Percentiles rank a stretch among this genome's conserved stretches.
Evolutionary conservation across 1,139 yeast species (phyloP).

Genomic region (Scheffersomyces quercinus): DNA sequence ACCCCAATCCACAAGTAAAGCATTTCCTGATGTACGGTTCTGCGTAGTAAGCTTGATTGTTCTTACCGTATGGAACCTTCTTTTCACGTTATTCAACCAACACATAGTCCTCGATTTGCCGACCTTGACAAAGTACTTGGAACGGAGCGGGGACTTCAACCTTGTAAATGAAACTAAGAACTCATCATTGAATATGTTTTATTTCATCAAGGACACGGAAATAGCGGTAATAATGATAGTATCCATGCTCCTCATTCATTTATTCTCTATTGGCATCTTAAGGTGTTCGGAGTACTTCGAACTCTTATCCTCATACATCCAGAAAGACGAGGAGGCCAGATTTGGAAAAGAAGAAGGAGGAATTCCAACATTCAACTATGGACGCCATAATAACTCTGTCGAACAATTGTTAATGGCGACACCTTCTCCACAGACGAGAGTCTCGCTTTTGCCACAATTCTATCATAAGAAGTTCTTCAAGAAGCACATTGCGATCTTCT

Average conservation of each 20-base stretch:
- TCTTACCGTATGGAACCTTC: constrained; percentile 2
- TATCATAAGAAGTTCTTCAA: neutral
- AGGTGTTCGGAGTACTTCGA: constrained; percentile 17
- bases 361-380: neutral
- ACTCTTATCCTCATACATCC: constrained; percentile 1
- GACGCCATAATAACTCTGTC: neutral
- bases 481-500: neutral
- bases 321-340: neutral
- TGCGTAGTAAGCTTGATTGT: constrained; percentile 1
- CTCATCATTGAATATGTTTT: constrained; percentile 2
- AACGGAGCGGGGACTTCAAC: neutral
- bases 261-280: constrained; percentile 14
- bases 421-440: neutral
- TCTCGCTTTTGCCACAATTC: neutral
- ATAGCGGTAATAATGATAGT: constrained; percentile 10
- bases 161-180: neutral
- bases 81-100: constrained; percentile 1
- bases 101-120: constrained; percentile 3
- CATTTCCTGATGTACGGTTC: constrained; percentile 1
- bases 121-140: neutral
- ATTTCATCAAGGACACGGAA: constrained; percentile 13
- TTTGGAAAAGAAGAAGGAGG: neutral
- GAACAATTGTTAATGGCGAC: too few relatives aligned
- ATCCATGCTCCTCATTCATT: constrained; percentile 12
- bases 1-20: neutral